Evolutionary conservation across 2,329 filamentous ascomycete species (phyloP), one percentile per base, ranked within the genome.

Genomic region (Salinomyces thailandicus): DNA sequence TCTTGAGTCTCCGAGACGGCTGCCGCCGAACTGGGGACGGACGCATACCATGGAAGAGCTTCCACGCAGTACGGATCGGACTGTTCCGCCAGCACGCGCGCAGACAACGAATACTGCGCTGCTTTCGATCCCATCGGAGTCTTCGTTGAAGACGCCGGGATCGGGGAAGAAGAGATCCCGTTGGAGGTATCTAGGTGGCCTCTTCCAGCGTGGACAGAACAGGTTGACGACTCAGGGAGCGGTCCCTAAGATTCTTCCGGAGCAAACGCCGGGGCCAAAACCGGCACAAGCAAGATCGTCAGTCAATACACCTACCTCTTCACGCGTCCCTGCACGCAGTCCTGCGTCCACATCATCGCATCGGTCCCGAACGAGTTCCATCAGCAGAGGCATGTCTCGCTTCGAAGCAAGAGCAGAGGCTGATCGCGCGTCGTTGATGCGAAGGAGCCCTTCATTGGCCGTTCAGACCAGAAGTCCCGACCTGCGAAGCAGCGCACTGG

Each of bases 171-270:
- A 53, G 29, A 50, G 48, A 42, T 50, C 49, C 7, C 37, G 49
- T 8, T 57, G 53, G 53, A 53, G 46, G 22, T 42, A 41, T 1
- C 42, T 57, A 9, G 44, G 51, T 11, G 45, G 38, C 14, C 30
- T 54, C 8, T 54, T 57, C 35, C 43, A 42, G 11, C 34, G 44
- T 31, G 46, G 44, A 32, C 30, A 41, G n/a, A 27, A 45, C 5
- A 48, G 41, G 34, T 38, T 42, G 9, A 33, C 35, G 9, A 31
- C 30, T 13, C 26, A 22, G 22, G 36, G 49, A 13, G 31, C 41
- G 7, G 41, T 40, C 43, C 38, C 32, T 33, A 45, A 35, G 32
- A 31, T 38, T 27, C 45, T 37, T 8, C 16, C 17, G 13, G 27
- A 16, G 14, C 31, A 11, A 19, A 11, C 16, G 17, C 8, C 36